Percentiles rank a stretch among this genome's conserved stretches.
Conservation (phyloP, 2,329 filamentous ascomycete genomes). For the Cladophialophora carrionii region DNA sequence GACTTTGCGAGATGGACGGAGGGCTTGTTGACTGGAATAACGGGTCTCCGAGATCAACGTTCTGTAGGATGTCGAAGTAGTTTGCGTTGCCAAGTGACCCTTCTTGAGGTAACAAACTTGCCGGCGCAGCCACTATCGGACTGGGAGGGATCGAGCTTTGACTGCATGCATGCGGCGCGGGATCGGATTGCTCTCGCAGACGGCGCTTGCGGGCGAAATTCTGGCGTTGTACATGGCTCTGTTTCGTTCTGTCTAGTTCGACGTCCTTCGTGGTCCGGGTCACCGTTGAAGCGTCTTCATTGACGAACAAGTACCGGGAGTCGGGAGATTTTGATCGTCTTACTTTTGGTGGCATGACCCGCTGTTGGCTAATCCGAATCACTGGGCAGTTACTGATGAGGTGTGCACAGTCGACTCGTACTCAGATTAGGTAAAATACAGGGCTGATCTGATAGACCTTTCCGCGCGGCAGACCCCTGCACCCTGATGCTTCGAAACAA, state of each 20-base stretch:
- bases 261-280: slow-evolving; percentile 30
- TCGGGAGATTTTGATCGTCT: slow-evolving; percentile 31
- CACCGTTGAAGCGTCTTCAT: slow-evolving; percentile 33
- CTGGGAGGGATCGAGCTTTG: slow-evolving; percentile 24
- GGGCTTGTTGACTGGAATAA: slow-evolving; percentile 23
- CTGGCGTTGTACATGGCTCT: slow-evolving; percentile 37
- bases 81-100: background rate
- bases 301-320: slow-evolving; percentile 35
- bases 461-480: slow-evolving; percentile 10
- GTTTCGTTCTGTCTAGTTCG: slow-evolving; percentile 34
- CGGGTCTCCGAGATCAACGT: slow-evolving; percentile 21
- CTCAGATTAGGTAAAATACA: slow-evolving; percentile 30
- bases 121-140: slow-evolving; percentile 15
- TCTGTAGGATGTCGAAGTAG: slow-evolving; percentile 27
- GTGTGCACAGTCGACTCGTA: background rate
- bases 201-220: slow-evolving; percentile 33
- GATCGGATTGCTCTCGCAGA: slow-evolving; percentile 21
- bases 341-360: slow-evolving; percentile 31
- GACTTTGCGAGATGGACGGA: slow-evolving; percentile 11
- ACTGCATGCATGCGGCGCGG: slow-evolving; percentile 12
- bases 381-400: background rate
- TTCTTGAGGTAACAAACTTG: slow-evolving; percentile 13
- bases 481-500: slow-evolving; percentile 8
- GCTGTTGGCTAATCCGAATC: slow-evolving; percentile 7
- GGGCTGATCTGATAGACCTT: slow-evolving; percentile 19